Evolutionary conservation across 306 rosid species (phyloP).

Genomic region (Rosa multiflora): DNA sequence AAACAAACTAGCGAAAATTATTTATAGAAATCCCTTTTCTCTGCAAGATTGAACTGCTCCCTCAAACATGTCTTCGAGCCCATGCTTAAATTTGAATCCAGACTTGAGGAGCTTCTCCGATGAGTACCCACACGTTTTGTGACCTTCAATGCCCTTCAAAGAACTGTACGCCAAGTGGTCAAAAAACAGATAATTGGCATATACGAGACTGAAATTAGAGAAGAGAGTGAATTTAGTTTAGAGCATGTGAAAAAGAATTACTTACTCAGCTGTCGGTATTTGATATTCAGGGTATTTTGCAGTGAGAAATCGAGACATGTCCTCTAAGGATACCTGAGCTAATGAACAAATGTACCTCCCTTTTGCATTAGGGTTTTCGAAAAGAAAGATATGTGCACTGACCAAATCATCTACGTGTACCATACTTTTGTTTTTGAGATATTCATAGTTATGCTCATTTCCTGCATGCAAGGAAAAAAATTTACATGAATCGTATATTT

Average conservation of each 20-base stretch:
- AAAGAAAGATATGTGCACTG: constrained; percentile 54
- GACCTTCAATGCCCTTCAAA: constrained; percentile 29
- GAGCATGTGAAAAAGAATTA: not conserved
- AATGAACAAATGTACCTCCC: constrained; percentile 68
- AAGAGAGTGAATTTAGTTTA: not conserved
- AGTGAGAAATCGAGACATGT: constrained; percentile 30
- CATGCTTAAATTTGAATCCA: constrained; percentile 49
- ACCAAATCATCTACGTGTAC: constrained; percentile 66
- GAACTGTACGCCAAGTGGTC: constrained; percentile 10
- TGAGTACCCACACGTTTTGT: constrained; percentile 10
- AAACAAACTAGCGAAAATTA: too few relatives aligned
- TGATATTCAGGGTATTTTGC: constrained; percentile 46
- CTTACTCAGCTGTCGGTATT: constrained; percentile 60
- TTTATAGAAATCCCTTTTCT: constrained; percentile 39
- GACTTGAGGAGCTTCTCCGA: constrained; percentile 52
- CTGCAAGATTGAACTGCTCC: constrained; percentile 47
- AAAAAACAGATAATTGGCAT: not conserved
- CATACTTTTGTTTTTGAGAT: constrained; percentile 24
- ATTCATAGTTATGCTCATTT: constrained; percentile 31
- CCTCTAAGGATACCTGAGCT: constrained; percentile 26
- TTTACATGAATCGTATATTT: not conserved
- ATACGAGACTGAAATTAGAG: not conserved
- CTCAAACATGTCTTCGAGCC: constrained; percentile 45
- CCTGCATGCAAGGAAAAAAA: constrained; percentile 23
- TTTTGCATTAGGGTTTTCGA: constrained; percentile 48